Evolutionary conservation across 2,329 filamentous ascomycete genomes (phyloP).

Genomic region (Raffaelea deltoideospora): DNA sequence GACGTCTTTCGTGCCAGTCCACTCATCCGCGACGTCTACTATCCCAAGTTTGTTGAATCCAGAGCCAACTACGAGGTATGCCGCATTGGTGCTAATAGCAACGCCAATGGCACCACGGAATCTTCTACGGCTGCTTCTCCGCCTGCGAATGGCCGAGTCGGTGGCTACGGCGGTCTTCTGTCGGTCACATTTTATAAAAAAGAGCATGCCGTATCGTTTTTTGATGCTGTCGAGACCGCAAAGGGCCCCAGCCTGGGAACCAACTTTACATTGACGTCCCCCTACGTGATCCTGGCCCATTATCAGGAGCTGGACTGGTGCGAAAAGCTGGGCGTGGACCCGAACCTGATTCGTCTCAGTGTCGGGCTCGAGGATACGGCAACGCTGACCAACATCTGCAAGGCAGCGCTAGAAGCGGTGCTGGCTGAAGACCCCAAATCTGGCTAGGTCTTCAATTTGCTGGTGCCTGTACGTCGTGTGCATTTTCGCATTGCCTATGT

Average conservation of each 20-base stretch:
- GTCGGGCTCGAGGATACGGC: conserved; percentile 73
- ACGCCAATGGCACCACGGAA: no score
- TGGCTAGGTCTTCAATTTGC: no score
- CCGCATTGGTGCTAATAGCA: conserved; percentile 45
- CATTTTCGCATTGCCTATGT: no score
- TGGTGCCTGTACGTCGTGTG: no score
- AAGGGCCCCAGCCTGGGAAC: conserved; percentile 94
- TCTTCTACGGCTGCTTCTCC: no score
- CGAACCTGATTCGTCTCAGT: conserved; percentile 69
- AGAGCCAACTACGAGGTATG: conserved; percentile 53
- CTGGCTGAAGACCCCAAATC: no score
- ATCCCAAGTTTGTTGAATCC: conserved; percentile 59
- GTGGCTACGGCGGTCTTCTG: conserved; percentile 80
- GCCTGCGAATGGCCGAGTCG: conserved; percentile 60
- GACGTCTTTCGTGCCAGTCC: conserved; percentile 47
- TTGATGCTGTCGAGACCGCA: conserved; percentile 69
- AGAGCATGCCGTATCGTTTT: conserved; percentile 64
- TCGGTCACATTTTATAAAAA: conserved; percentile 65
- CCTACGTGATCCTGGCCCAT: conserved; percentile 84
- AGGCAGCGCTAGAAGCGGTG: conserved; percentile 51
- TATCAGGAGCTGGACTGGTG: conserved; percentile 91
- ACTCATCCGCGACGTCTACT: conserved; percentile 64
- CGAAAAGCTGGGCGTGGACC: conserved; percentile 63
- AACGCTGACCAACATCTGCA: conserved; percentile 49
- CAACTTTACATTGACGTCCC: conserved; percentile 86